Percentiles rank a stretch among this genome's conserved stretches.
Evolutionary conservation across 192 early-diverging fungal species (phyloP).

Genomic region (Coemansia sp.): DNA sequence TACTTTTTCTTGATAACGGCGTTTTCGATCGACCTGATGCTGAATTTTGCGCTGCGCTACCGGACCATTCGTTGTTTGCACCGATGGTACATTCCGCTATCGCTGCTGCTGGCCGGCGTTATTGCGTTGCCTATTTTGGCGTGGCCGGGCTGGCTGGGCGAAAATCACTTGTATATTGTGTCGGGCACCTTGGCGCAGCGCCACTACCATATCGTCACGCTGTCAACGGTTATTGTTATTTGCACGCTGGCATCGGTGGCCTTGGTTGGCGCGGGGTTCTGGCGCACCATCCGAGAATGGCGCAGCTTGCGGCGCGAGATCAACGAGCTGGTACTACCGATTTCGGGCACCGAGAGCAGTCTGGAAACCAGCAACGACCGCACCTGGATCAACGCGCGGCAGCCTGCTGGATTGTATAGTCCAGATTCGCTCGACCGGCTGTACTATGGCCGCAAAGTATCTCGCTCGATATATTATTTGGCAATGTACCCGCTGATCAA

Average conservation of each 20-base stretch:
- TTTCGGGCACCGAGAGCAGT: constrained; percentile 16
- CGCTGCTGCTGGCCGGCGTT: constrained; percentile 21
- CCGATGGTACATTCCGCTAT: constrained; percentile 39
- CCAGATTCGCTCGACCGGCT: constrained; percentile 47
- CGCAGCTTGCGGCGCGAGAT: constrained; percentile 44
- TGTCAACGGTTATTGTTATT: constrained; percentile 46
- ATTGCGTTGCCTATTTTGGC: constrained; percentile 46
- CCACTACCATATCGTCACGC: constrained; percentile 50
- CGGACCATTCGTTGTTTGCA: constrained; percentile 39
- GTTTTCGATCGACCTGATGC: constrained; percentile 47
- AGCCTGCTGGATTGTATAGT: constrained; percentile 7
- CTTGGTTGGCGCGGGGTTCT: constrained; percentile 47
- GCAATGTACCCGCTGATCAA: constrained; percentile 50
- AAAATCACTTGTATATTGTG: constrained; percentile 49
- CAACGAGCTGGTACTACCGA: constrained; percentile 44
- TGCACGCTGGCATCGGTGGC: constrained; percentile 46
- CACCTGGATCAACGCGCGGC: background rate
- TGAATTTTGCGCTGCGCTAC: constrained; percentile 50
- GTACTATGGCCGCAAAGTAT: constrained; percentile 51
- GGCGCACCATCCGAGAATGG: constrained; percentile 52
- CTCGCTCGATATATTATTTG: constrained; percentile 50
- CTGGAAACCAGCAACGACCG: background rate
- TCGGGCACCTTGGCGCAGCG: constrained; percentile 38
- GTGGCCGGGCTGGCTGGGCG: constrained; percentile 40
- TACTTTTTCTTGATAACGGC: constrained; percentile 53